Percentiles rank a stretch among this genome's conserved stretches.
Conservation (phyloP, 2,329 filamentous ascomycete species). For the Alternaria sp. region DNA sequence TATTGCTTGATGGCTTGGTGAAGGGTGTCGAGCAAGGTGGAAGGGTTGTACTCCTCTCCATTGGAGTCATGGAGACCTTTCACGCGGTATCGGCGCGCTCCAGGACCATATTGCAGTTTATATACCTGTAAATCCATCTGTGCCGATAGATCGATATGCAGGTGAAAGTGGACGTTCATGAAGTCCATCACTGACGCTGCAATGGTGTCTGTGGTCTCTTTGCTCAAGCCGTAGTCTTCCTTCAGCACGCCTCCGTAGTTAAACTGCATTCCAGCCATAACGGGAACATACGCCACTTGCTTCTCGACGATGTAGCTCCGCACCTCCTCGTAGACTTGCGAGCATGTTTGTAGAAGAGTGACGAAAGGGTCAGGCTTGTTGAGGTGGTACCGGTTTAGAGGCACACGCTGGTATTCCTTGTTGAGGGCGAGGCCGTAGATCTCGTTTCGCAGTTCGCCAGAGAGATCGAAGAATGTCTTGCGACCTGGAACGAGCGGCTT, state of each 20-base stretch:
- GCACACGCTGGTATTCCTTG: constrained; percentile 2
- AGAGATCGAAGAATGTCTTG: constrained; percentile 7
- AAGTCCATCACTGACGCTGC: constrained; percentile 7
- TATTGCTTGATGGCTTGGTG: constrained; percentile 1
- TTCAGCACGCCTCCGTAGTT: background rate
- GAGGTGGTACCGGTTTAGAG: constrained; percentile 1
- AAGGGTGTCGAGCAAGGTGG: background rate
- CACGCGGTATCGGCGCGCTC: no score
- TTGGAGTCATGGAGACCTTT: background rate
- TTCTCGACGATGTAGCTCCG: constrained; percentile 8
- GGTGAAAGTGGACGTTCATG: constrained; percentile 6
- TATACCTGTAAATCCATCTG: background rate
- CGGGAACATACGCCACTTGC: constrained; percentile 6
- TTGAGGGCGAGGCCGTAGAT: constrained; percentile 6
- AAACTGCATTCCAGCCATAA: constrained; percentile 7
- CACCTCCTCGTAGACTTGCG: constrained; percentile 7
- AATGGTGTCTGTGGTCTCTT: constrained; percentile 10
- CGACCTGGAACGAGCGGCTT: background rate
- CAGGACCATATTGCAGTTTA: no score
- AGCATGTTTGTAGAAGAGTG: background rate
- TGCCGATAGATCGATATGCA: constrained; percentile 3
- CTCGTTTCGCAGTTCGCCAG: constrained; percentile 12
- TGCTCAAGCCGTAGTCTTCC: constrained; percentile 1
- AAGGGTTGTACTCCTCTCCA: background rate
- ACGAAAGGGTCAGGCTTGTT: constrained; percentile 1